Evolutionary conservation across 1,284 basidiomycete genomes (phyloP).

Genomic region (Malassezia dermatis): DNA sequence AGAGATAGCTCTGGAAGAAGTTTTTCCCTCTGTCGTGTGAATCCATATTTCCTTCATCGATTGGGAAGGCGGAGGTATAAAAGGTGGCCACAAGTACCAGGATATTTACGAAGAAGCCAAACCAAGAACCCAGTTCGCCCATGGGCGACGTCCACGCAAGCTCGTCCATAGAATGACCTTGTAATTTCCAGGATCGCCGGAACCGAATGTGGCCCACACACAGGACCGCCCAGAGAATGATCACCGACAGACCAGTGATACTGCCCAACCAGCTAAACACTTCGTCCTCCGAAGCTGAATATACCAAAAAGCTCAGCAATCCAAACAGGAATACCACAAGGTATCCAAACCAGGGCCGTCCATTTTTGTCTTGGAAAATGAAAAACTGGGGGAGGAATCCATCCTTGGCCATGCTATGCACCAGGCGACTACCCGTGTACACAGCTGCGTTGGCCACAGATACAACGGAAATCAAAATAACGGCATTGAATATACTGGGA

Average conservation of each 20-base stretch:
- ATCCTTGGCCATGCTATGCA: slow-evolving; percentile 40
- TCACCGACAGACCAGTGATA: slow-evolving; percentile 52
- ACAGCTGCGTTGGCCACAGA: slow-evolving; percentile 49
- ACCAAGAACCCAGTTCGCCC: slow-evolving; percentile 51
- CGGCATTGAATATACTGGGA: slow-evolving; percentile 51
- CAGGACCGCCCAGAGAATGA: slow-evolving; percentile 50
- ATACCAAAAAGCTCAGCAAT: slow-evolving; percentile 38
- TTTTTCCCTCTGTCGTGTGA: slow-evolving; percentile 40
- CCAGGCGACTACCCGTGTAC: slow-evolving; percentile 48
- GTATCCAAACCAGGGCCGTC: slow-evolving; percentile 48
- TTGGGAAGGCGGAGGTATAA: slow-evolving; percentile 33
- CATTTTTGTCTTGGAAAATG: slow-evolving; percentile 51
- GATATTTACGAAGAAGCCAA: slow-evolving; percentile 47
- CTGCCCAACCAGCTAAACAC: slow-evolving; percentile 52
- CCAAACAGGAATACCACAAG: slow-evolving; percentile 47
- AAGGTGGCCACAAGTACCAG: slow-evolving; percentile 27
- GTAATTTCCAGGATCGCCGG: slow-evolving; percentile 50
- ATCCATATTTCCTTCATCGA: slow-evolving; percentile 32
- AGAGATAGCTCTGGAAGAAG: slow-evolving; percentile 52
- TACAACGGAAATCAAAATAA: slow-evolving; percentile 49
- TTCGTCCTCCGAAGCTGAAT: slow-evolving; percentile 37
- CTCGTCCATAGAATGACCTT: slow-evolving; percentile 51
- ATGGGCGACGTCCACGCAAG: slow-evolving; percentile 51
- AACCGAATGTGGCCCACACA: slow-evolving; percentile 48
- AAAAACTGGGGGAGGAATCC: slow-evolving; percentile 50